phyloP scores from a whole-genome alignment of 2,329 filamentous ascomycete species.

The Pseudogymnoascus sp. region DNA sequence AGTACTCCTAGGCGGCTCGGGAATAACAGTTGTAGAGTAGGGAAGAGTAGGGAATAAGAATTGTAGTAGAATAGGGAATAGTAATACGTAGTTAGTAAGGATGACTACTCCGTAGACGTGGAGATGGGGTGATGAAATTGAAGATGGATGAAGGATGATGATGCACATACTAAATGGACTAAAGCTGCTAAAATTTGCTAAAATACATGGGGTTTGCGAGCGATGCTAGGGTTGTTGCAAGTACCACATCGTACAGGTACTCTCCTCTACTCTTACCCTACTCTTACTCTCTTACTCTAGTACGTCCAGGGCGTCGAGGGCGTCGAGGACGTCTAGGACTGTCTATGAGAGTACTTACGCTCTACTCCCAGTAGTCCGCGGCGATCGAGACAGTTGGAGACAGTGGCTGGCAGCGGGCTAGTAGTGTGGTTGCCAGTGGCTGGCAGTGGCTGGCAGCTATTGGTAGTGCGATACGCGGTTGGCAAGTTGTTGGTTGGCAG shows the following conservation, averaged over 20 bases:
- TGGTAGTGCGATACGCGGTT: background rate
- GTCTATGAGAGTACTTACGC: background rate
- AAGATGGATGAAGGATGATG: background rate
- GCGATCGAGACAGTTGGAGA: background rate
- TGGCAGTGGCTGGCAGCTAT: background rate
- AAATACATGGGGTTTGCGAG: background rate
- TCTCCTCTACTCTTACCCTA: background rate
- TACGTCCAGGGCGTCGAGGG: background rate
- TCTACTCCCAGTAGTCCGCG: background rate
- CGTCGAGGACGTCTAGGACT: background rate
- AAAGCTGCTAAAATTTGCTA: background rate
- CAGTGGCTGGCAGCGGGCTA: background rate
- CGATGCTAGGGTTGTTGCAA: background rate
- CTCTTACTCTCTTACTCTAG: background rate
- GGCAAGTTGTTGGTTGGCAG: background rate
- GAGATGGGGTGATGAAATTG: background rate
- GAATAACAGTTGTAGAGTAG: background rate
- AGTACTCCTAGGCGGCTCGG: background rate
- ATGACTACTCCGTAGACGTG: background rate
- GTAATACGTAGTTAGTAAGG: too few species aligned
- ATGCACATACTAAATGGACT: background rate
- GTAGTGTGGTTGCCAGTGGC: background rate
- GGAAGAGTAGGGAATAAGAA: background rate
- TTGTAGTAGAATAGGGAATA: too few species aligned
- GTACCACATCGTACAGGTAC: background rate